Base-by-base conservation (phyloP, 2,329 filamentous ascomycete species). In the Chrysoporthe deuterocubensis region DNA sequence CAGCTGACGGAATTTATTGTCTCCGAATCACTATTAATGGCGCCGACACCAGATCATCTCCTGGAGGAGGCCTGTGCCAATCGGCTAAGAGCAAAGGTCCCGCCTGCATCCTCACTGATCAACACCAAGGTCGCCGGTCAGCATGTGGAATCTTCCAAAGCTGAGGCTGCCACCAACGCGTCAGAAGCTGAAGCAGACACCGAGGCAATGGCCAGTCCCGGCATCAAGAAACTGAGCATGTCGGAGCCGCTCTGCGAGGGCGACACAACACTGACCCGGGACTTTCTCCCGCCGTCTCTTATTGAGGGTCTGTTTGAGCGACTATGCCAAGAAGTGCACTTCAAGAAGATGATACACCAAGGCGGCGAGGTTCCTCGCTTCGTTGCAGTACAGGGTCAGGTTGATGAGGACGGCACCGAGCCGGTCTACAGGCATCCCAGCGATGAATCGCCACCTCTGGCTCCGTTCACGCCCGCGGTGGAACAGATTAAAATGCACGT, bases 381-480 rank as follows among this genome's bases (percentile, higher is more conserved):
- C 2, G 93, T 98, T 7, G 94, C 93, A 61, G 94, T 97, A 26
- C 94, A 98, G 77, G 96, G 94, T 3, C 82, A 86, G 18, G 82
- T 94, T 42, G 84, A 83, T 50, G 76, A 82, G 0, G 89, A 95
- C 73, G 92, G 92, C 21, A 90, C 84, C 71, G 90, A 92, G 77
- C 96, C 96, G 32, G 85, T 98, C n/a, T 99, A 99, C 78, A 91
- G 96, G 16, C 96, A 98, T 78, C 96, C 96, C 57, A 88, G 93
- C 4, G 96, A 99, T 75, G 92, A 96, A 76, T 92, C 92, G 0
- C 91, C 94, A 0, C 89, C 92, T 0, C 79, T 97, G 16, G 81
- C 90, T 0, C 84, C 89, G 1, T 98, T 97, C 78, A 92, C 93
- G 0, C 83, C 89, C 0, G 89, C 88, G 0, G 92, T 98, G 0